A percentile compares a stretch with the other conserved stretches of the same genome.
Conservation (phyloP, 495 filamentous ascomycete genomes). For the Podospora conica region DNA sequence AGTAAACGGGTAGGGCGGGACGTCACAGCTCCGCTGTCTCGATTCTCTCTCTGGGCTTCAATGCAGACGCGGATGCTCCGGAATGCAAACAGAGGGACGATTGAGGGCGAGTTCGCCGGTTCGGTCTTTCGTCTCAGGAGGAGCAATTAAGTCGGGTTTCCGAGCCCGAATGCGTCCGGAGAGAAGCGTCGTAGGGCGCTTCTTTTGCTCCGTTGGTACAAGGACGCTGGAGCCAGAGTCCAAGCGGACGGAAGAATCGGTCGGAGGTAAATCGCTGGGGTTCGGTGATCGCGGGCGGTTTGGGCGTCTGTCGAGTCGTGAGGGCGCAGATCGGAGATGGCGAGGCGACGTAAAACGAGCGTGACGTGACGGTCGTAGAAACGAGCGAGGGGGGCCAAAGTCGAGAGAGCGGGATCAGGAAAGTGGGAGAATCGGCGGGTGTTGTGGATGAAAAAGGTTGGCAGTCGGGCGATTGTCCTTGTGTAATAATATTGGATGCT, state of each 20-base stretch:
- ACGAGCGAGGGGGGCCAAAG: not conserved
- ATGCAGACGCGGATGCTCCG: not conserved
- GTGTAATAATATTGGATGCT: constrained; percentile 4
- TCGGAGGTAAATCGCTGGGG: not conserved
- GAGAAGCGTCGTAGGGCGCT: not conserved
- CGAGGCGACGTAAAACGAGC: constrained; percentile 1
- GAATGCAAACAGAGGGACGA: not conserved
- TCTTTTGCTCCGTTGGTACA: not conserved
- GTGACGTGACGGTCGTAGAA: not conserved
- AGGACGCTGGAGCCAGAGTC: not conserved
- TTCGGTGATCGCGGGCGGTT: not conserved
- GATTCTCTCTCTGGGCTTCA: constrained; percentile 15
- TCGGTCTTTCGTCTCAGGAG: not conserved
- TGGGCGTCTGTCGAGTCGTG: not conserved
- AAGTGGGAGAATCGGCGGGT: not conserved
- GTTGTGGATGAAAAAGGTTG: not conserved
- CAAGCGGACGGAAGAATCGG: not conserved
- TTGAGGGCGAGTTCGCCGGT: not conserved
- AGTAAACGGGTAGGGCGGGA: not conserved
- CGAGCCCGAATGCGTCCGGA: not conserved
- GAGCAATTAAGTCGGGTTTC: not conserved
- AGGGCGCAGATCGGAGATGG: not conserved
- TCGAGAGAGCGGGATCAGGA: not conserved
- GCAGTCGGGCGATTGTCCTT: not conserved
- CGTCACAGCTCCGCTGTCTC: constrained; percentile 1